phyloP scores from a whole-genome alignment of 371 early-diverging fungal genomes.

The Choanephora cucurbitarum region DNA sequence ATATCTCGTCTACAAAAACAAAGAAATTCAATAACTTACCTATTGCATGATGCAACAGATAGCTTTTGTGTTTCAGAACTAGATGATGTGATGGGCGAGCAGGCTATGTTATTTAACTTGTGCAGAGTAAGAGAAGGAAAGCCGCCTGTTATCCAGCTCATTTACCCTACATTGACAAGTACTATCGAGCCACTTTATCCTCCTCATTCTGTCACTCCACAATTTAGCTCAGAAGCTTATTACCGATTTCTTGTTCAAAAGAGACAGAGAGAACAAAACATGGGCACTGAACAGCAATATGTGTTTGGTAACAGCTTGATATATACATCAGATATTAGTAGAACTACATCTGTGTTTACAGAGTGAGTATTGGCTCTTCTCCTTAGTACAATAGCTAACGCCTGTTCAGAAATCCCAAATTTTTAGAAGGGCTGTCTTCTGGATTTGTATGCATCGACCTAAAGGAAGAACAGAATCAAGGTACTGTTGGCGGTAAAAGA shows the following conservation, averaged over 20 bases:
- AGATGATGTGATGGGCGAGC: conserved; percentile 1
- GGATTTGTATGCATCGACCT: conserved; percentile 82
- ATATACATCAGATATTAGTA: conserved; percentile 76
- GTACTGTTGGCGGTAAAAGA: conserved; percentile 34
- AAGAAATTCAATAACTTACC: conserved; percentile 17
- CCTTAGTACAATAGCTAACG: neutral
- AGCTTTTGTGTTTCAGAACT: conserved; percentile 33
- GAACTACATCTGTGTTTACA: conserved; percentile 91
- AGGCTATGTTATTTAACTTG: conserved; percentile 8
- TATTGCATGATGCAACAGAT: conserved; percentile 41
- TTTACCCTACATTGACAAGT: conserved; percentile 12
- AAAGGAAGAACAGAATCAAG: conserved; percentile 78
- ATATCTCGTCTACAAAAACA: conserved; percentile 20
- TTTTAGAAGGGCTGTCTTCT: conserved; percentile 66
- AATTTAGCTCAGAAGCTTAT: conserved; percentile 49
- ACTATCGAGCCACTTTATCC: conserved; percentile 29
- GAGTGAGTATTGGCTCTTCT: conserved; percentile 43
- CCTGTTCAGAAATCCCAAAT: conserved; percentile 56
- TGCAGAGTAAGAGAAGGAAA: conserved; percentile 12
- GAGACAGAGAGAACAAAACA: conserved; percentile 29
- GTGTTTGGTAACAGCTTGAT: conserved; percentile 72
- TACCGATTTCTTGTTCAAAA: conserved; percentile 34
- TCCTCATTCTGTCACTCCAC: conserved; percentile 28
- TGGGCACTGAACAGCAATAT: conserved; percentile 28
- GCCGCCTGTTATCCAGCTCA: conserved; percentile 14